A percentile compares a stretch with the other conserved stretches of the same genome.
Conservation (phyloP, 2,329 filamentous ascomycete genomes). For the Graphilbum fragrans region DNA sequence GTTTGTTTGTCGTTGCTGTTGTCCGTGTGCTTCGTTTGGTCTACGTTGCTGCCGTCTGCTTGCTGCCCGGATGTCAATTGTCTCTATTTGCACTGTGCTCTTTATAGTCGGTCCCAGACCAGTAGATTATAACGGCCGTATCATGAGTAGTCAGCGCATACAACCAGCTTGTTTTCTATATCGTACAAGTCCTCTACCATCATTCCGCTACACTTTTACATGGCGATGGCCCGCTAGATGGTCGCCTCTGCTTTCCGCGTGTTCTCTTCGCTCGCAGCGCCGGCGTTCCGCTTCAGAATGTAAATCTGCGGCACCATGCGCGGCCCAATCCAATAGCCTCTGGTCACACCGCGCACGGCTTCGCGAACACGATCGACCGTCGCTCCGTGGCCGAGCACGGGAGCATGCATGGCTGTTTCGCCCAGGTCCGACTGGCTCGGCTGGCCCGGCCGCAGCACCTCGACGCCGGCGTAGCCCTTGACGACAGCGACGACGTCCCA, state of each 20-base stretch:
- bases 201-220: too few relatives aligned
- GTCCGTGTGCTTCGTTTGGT: not conserved
- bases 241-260: not conserved
- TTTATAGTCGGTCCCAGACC: too few relatives aligned
- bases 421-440: constrained; percentile 10
- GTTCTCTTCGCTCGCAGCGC: constrained; percentile 2
- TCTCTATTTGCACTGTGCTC: too few relatives aligned
- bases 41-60: too few relatives aligned
- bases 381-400: constrained; percentile 32
- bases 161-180: too few relatives aligned
- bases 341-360: constrained; percentile 30
- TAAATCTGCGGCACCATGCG: constrained; percentile 44
- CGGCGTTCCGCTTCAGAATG: constrained; percentile 27
- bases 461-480: constrained; percentile 45
- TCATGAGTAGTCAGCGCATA: too few relatives aligned
- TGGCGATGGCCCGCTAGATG: not conserved
- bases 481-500: constrained; percentile 48
- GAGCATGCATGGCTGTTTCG: not conserved
- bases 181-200: too few relatives aligned
- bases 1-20: not conserved
- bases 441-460: constrained; percentile 39
- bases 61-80: too few relatives aligned
- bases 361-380: constrained; percentile 25
- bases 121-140: too few relatives aligned
- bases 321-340: constrained; percentile 55